phyloP scores from a whole-genome alignment of 768 basidiomycete species.

The Amanita rubescens region DNA sequence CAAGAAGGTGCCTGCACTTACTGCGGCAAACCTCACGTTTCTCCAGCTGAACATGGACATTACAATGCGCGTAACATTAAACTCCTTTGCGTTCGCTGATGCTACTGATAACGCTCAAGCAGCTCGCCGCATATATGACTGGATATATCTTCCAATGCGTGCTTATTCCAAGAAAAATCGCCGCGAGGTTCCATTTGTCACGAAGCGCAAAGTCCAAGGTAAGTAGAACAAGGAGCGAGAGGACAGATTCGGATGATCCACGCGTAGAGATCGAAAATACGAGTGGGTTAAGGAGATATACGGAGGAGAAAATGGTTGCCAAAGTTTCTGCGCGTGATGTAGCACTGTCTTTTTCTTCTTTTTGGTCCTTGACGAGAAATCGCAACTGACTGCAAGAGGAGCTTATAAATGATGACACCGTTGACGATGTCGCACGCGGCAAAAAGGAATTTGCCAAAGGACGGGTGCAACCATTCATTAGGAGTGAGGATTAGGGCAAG shows the following conservation, averaged over 20 bases:
- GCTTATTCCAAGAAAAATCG: constrained; percentile 69
- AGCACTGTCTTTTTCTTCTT: constrained; percentile 9
- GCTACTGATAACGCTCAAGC: constrained; percentile 47
- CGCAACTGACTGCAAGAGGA: constrained; percentile 49
- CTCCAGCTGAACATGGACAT: constrained; percentile 37
- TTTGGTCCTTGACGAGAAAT: constrained; percentile 16
- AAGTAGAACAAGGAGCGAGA: constrained; percentile 71
- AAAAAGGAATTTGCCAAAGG: constrained; percentile 90
- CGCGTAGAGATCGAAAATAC: constrained; percentile 95
- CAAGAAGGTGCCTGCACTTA: constrained; percentile 66
- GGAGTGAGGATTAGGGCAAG: constrained; percentile 79
- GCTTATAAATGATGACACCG: constrained; percentile 59
- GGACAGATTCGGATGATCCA: constrained; percentile 88
- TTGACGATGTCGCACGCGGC: constrained; percentile 77
- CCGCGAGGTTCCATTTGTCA: constrained; percentile 55
- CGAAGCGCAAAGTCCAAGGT: constrained; percentile 56
- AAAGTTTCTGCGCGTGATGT: constrained; percentile 11
- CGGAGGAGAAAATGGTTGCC: constrained; percentile 52
- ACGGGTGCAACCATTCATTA: constrained; percentile 71
- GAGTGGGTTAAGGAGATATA: constrained; percentile 90
- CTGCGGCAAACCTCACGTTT: constrained; percentile 55
- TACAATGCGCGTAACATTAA: constrained; percentile 13
- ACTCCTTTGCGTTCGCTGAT: constrained; percentile 18
- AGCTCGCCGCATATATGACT: constrained; percentile 79
- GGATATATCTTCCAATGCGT: constrained; percentile 99